These are phyloP conservation scores for Erythrophleum fordii DNA, from an alignment of 306 rosid genomes.

Conservation along the genomic window DNA sequence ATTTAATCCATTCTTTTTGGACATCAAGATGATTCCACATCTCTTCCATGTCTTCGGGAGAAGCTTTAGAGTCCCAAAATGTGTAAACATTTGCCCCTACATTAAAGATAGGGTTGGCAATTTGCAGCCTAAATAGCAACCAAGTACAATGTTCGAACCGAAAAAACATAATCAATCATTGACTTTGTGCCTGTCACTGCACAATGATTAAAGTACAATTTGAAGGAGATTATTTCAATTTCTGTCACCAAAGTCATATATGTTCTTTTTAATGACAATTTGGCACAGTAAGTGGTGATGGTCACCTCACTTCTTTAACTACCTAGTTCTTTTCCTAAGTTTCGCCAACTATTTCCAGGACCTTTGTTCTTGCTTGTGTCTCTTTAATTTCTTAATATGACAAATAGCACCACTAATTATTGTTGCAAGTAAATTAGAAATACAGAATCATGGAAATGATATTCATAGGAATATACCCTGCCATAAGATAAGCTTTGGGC, in stretches of 20 bases:
- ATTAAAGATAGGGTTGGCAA: slow-evolving; percentile 20
- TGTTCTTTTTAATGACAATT: neutral
- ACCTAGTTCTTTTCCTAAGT: neutral
- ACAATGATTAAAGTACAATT: neutral
- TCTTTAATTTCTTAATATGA: neutral
- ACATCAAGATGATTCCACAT: slow-evolving; percentile 86
- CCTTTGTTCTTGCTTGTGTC: neutral
- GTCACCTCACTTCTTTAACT: neutral
- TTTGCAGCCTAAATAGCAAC: slow-evolving; percentile 23
- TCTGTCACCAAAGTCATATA: neutral
- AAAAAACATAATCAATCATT: slow-evolving; percentile 11
- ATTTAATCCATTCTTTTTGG: slow-evolving; percentile 65
- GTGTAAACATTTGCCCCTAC: slow-evolving; percentile 43
- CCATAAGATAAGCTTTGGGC: neutral
- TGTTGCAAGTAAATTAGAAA: neutral
- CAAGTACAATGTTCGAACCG: neutral
- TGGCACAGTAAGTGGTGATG: neutral
- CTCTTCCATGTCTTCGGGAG: slow-evolving; percentile 80
- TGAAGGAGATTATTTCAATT: neutral
- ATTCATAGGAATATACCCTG: neutral
- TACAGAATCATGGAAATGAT: neutral
- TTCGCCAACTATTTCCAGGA: neutral
- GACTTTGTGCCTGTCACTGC: neutral
- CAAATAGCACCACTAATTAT: neutral
- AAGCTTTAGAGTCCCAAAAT: slow-evolving; percentile 70